Base-by-base conservation (phyloP, 768 basidiomycete species). In the Neoboletus brunneissimus region DNA sequence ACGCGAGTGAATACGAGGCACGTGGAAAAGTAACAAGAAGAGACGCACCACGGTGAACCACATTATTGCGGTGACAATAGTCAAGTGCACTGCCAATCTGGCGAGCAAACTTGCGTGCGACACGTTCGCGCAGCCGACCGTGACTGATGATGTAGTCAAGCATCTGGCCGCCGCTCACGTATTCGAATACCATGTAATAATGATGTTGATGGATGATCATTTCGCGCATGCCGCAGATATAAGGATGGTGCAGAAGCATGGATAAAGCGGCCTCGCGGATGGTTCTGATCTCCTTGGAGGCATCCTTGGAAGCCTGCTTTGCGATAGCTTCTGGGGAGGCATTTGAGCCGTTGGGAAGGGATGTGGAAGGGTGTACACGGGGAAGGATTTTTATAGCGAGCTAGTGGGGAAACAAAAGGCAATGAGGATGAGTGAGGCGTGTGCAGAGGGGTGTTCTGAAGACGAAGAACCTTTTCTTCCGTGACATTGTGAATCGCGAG, bases 121-220 rank as follows among this genome's bases (percentile, higher is more conserved):
- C 93, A 54, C 96, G 84, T 74, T 98, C 97, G 45, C 97, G 82
- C 56, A 98, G 81, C 34, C 97, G 82, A 18, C 97, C 97, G 66
- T 99, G 97, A 65, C 91, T 91, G 76, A 99, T 99, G 76, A 99
- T 98, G 72, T 96, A 99, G 81, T 99, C 97, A 62, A 99, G 85
- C 93, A 99, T 94, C 79, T 99, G 97, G 0, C 97, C 97, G 32
- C 97, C 97, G 64, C 94, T 96, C 74, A 98, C 92, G 72, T 97
- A 98, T 73, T 99, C 97, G 71, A 91, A 94, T 11, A 98, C 92
- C 94, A 99, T 98, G 79, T 98, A 99, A 76, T 98, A 98, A 74
- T 99, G 95, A 66, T 99, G 88, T 58, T 92, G 91, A 75, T 98
- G 96, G 25, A 94, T 79, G 69, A 98, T 93, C 89, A 99, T 94